These are phyloP conservation scores for Ensete ventricosum DNA, from an alignment of 176 grass and related monocot species.

Conservation along the genomic window DNA sequence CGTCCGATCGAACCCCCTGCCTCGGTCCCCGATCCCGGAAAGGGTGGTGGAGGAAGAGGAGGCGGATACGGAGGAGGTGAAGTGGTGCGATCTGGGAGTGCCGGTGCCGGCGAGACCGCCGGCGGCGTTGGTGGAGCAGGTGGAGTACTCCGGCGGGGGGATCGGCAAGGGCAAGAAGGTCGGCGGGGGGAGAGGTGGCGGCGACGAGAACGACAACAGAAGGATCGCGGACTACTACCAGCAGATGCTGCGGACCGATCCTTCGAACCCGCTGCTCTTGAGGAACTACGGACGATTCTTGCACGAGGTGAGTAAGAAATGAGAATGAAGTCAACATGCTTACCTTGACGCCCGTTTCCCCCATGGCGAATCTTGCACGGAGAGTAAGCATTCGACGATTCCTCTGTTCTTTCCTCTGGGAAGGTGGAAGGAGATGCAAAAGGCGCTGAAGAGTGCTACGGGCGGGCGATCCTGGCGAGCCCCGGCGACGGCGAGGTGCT, in stretches of 20 bases:
- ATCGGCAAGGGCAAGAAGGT: slow-evolving; percentile 26
- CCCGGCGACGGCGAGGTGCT: slow-evolving; percentile 69
- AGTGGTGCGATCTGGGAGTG: neutral
- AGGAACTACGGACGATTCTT: slow-evolving; percentile 82
- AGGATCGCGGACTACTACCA: slow-evolving; percentile 58
- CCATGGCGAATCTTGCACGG: neutral
- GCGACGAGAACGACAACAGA: slow-evolving; percentile 22
- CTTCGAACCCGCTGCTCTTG: slow-evolving; percentile 60
- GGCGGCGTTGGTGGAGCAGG: neutral
- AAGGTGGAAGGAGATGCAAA: slow-evolving; percentile 56
- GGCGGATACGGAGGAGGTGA: neutral
- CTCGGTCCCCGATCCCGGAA: neutral
- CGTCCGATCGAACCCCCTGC: neutral
- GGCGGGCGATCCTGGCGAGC: slow-evolving; percentile 45
- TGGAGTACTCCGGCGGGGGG: slow-evolving; percentile 21
- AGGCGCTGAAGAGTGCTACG: slow-evolving; percentile 70
- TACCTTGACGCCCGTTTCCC: neutral
- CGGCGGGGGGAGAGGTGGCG: slow-evolving; percentile 11
- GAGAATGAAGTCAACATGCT: neutral
- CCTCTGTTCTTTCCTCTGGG: neutral
- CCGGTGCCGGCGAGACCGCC: neutral
- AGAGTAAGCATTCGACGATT: neutral
- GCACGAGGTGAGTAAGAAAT: slow-evolving; percentile 41
- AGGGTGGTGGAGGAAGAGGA: slow-evolving; percentile 15
- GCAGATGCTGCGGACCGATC: slow-evolving; percentile 49